Evolutionary conservation across 495 filamentous ascomycete genomes (phyloP).

Genomic region (Rhizodiscina lignyota): DNA sequence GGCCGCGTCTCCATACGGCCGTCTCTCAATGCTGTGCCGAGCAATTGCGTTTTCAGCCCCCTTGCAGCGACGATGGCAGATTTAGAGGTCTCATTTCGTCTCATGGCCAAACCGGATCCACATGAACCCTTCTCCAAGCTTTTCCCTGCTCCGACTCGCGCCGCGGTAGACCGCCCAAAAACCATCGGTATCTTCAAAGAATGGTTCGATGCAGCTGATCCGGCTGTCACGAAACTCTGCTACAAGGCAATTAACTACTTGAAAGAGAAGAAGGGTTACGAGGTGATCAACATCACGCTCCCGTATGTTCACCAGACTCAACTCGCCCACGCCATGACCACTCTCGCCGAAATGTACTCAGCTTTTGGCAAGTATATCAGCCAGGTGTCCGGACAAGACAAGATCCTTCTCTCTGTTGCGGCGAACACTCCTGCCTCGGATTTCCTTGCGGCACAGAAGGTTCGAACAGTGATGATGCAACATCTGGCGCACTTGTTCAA

Average conservation of each 20-base stretch:
- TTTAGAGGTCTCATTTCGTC: conserved; percentile 64
- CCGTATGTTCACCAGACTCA: conserved; percentile 62
- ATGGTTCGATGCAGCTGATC: conserved; percentile 59
- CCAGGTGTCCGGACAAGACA: conserved; percentile 51
- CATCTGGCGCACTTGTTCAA: conserved; percentile 62
- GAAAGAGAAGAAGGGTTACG: conserved; percentile 40
- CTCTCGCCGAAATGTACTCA: conserved; percentile 34
- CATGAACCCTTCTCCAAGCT: conserved; percentile 29
- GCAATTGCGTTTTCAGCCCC: conserved; percentile 55
- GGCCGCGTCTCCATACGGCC: conserved; percentile 53
- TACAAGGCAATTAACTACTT: conserved; percentile 45
- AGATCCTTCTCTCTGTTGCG: conserved; percentile 50
- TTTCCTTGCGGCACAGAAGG: conserved; percentile 55
- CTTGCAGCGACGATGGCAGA: conserved; percentile 64
- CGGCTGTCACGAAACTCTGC: conserved; percentile 42
- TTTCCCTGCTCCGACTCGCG: conserved; percentile 30
- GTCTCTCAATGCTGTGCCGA: conserved; percentile 40
- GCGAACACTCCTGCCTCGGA: conserved; percentile 47
- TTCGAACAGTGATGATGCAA: conserved; percentile 65
- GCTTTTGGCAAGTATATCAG: conserved; percentile 17
- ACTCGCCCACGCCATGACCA: conserved; percentile 63
- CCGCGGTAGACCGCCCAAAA: conserved; percentile 17
- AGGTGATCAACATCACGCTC: conserved; percentile 53
- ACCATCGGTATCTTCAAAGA: conserved; percentile 54
- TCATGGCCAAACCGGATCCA: conserved; percentile 58